Evolutionary conservation across 192 early-diverging fungal genomes (phyloP).

Genomic region (Piromyces sp.): DNA sequence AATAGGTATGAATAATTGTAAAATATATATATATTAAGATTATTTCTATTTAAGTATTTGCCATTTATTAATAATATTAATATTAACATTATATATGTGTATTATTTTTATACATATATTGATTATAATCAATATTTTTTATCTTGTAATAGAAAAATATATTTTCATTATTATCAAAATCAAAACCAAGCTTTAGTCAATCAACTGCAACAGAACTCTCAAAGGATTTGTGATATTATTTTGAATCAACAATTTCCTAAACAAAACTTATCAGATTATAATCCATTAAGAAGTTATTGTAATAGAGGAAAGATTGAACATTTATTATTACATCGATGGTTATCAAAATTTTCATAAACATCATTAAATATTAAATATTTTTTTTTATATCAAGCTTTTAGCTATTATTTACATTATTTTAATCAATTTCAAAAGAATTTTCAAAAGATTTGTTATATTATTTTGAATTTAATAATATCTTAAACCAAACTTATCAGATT

Average conservation of each 20-base stretch:
- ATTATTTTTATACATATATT: too few species aligned
- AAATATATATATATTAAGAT: too few species aligned
- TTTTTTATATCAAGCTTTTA: too few species aligned
- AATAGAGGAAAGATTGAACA: background rate
- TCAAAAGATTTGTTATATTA: background rate
- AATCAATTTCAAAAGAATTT: background rate
- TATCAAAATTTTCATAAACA: background rate
- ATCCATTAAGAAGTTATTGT: background rate
- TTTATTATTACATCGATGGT: background rate
- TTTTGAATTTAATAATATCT: background rate
- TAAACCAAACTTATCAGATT: too few species aligned
- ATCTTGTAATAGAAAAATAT: background rate
- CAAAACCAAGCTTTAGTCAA: background rate
- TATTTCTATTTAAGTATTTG: too few species aligned
- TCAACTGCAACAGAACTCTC: background rate
- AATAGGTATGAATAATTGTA: background rate
- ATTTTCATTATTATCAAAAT: background rate
- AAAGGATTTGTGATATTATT: background rate
- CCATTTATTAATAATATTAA: too few species aligned
- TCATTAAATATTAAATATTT: too few species aligned
- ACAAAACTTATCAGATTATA: background rate
- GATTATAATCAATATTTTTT: too few species aligned
- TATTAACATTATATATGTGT: too few species aligned
- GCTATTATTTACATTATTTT: too few species aligned
- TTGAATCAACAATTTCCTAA: background rate